Evolutionary conservation across 2,329 filamentous ascomycete genomes (phyloP), one percentile per base, ranked within the genome.

Genomic region (Trichoderma harzianum): DNA sequence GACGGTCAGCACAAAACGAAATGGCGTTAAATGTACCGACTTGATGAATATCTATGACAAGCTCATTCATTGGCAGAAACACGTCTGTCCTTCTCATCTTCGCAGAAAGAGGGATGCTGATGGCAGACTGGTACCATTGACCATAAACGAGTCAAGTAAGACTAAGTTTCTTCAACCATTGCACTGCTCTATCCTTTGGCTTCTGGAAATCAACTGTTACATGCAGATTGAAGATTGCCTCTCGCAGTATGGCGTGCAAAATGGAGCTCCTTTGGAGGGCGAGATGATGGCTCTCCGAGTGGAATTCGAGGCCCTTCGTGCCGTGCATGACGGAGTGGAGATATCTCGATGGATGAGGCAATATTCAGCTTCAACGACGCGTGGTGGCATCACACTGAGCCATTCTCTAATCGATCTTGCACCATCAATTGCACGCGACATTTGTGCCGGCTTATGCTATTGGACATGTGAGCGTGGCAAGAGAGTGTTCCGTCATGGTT

Each of bases 191-290:
- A 43, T 51, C 55, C 53, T 69, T 34, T 69, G 65, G 65, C 26
- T 69, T 34, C 55, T 60, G n/a, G 53, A 69, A 60, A 47, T 47
- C 39, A 69, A 69, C 16, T 69, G 65, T 51, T 69, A 61, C 14
- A n/a, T 69, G 55, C 65, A 69, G 53, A 30, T 69, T 21, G 65
- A 61, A 34, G 65, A 58, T 14, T 69, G 65, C 36, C 36, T 69
- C 34, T 69, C 55, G 5, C 55, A 47, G n/a, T 60, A 69, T 21
- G 55, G 65, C 12, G 28, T 69, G 55, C 65, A 47, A 34, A 24
- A 10, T 11, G 36, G 26, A 32, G 26, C 26, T 5, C 55, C 55
- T 16, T 69, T 60, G 12, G 65, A 69, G 36, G 55, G 53, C 6
- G 65, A 61, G 24, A 60, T 69, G 36, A 47, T 36, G 39, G 36